phyloP scores from a whole-genome alignment of 176 grass and related monocot genomes.

The Oryza meridionalis region DNA sequence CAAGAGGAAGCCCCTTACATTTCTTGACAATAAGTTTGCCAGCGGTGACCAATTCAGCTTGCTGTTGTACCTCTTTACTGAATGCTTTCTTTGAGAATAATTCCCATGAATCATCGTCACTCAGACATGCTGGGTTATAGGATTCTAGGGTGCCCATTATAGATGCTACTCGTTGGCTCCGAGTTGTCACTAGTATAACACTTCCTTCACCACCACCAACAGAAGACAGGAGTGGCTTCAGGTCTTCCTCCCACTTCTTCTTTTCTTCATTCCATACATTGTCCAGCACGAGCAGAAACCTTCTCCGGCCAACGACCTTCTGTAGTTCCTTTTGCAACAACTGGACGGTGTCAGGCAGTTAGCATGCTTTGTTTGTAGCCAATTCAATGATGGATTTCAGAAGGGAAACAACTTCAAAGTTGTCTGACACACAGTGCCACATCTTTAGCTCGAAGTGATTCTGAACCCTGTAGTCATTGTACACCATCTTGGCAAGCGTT shows the following conservation, averaged over 20 bases:
- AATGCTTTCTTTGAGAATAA: slow-evolving; percentile 36
- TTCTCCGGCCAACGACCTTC: background rate
- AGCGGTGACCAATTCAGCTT: background rate
- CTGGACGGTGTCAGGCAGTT: background rate
- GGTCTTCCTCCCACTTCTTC: slow-evolving; percentile 1
- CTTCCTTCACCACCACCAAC: slow-evolving; percentile 27
- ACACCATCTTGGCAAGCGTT: slow-evolving; percentile 38
- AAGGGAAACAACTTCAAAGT: slow-evolving; percentile 14
- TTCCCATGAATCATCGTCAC: slow-evolving; percentile 26
- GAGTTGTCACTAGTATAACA: slow-evolving; percentile 43
- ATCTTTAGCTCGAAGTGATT: slow-evolving; percentile 31
- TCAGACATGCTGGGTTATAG: background rate
- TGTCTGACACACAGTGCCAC: slow-evolving; percentile 42
- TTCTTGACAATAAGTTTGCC: background rate
- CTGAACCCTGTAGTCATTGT: background rate
- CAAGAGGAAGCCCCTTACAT: slow-evolving; percentile 17
- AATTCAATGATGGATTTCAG: slow-evolving; percentile 26
- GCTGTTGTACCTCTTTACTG: background rate
- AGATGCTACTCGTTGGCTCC: background rate
- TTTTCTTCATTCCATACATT: slow-evolving; percentile 47
- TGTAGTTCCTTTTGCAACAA: background rate
- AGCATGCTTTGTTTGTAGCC: background rate
- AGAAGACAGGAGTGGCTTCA: slow-evolving; percentile 17
- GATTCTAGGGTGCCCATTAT: slow-evolving; percentile 11
- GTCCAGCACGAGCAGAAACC: slow-evolving; percentile 37